phyloP scores from a whole-genome alignment of 495 filamentous ascomycete genomes.

The Penicillium diatomitis region DNA sequence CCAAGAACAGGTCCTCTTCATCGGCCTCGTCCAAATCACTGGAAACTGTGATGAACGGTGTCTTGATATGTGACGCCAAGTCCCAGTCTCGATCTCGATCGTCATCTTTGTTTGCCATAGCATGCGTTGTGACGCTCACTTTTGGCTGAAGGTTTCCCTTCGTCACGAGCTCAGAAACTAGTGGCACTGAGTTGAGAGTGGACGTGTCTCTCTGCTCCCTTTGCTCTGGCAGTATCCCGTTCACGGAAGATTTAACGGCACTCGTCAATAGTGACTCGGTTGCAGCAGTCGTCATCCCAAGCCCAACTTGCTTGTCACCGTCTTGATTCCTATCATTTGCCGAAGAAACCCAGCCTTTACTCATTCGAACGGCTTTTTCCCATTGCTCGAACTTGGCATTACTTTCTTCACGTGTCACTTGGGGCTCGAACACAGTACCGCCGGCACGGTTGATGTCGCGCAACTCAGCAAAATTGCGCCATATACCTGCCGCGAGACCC shows the following conservation, averaged over 20 bases:
- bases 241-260: neutral
- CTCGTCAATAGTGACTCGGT: neutral
- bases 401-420: constrained; percentile 51
- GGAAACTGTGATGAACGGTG: constrained; percentile 15
- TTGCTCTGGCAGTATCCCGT: neutral
- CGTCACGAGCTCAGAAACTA: constrained; percentile 2
- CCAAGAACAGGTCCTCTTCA: constrained; percentile 33
- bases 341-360: constrained; percentile 57
- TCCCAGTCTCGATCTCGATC: constrained; percentile 1
- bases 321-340: neutral
- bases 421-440: constrained; percentile 63
- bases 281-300: neutral
- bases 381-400: constrained; percentile 62
- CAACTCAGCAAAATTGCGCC: constrained; percentile 73
- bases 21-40: constrained; percentile 29
- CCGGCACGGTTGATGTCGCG: constrained; percentile 65
- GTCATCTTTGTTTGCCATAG: constrained; percentile 5
- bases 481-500: constrained; percentile 75
- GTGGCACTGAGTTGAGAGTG: neutral
- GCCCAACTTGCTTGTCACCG: neutral
- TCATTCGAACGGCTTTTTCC: constrained; percentile 81
- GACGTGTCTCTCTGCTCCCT: neutral
- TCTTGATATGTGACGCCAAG: constrained; percentile 7
- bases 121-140: constrained; percentile 6
- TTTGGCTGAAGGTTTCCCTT: neutral